Evolutionary conservation across 2,329 filamentous ascomycete species (phyloP), one percentile per base, ranked within the genome.

Genomic region (Pezicula rhizophila): DNA sequence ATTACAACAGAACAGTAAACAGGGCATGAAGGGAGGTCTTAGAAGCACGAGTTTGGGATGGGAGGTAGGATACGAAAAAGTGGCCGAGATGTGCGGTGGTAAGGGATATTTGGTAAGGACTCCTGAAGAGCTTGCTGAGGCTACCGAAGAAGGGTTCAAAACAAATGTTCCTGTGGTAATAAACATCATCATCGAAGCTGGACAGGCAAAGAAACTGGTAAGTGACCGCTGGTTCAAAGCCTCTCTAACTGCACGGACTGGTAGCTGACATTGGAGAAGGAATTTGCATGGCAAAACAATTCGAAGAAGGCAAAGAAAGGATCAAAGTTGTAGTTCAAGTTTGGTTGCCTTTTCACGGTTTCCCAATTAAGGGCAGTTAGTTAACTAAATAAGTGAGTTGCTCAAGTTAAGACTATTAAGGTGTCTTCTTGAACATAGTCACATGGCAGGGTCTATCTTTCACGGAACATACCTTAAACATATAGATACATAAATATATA

Each of bases 101-200:
- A 68, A 70, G 45, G 78, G 77, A 3, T 76, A 68, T 54, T 66
- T 77, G 47, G 76, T 75, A 2, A 64, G 73, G 37, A 76, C 70
- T 12, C 69, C 75, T n/a, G 67, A 74, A 41, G 76, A 79, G 57
- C 60, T 81, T 50, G 67, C 66, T 50, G 63, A 58, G 46, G 77
- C 76, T n/a, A 75, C 75, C 7, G 63, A 70, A 48, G 68, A 71
- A 47, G 78, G 76, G 0, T 80, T 74, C 54, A 60, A 66, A 50
- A 68, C 70, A 8, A 68, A 62, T 28, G 70, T 68, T 11, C 73
- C 76, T 0, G 73, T 73, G 1, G 66, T 80, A 8, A 68, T 80
- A 1, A 80, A 80, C 66, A 68, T 80, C 2, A 69, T 79, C 39
- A 73, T 80, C 51, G 75, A 79, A 56, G 70, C 73, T 26, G 74